A percentile compares a stretch with the other conserved stretches of the same genome.
phyloP scores from a whole-genome alignment of 495 filamentous ascomycete species.

The Penicillium dipodomyicola region DNA sequence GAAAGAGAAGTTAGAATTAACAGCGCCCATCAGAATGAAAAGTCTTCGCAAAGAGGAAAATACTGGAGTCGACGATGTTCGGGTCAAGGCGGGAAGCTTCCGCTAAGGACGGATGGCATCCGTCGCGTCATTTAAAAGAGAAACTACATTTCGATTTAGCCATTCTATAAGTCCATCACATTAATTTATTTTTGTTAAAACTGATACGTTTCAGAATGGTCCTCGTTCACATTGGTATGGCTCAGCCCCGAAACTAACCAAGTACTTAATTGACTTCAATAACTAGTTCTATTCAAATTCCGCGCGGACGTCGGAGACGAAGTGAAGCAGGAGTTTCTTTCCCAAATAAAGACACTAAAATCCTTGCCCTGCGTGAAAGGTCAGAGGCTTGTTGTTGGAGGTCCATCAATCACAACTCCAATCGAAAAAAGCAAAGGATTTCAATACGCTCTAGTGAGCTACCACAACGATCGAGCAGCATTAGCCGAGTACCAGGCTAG shows the following conservation, averaged over 20 bases:
- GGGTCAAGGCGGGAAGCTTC: slow-evolving; percentile 7
- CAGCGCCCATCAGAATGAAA: not conserved
- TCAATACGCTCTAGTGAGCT: slow-evolving; percentile 46
- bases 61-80: not conserved
- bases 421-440: slow-evolving; percentile 48
- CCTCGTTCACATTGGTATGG: slow-evolving; percentile 36
- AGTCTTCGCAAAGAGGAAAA: not conserved
- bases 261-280: not conserved
- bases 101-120: slow-evolving; percentile 13
- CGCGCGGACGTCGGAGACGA: slow-evolving; percentile 29
- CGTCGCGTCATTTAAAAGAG: slow-evolving; percentile 4
- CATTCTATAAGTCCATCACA: not conserved
- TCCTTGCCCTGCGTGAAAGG: slow-evolving; percentile 39
- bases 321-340: slow-evolving; percentile 40
- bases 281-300: slow-evolving; percentile 53
- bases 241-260: not conserved
- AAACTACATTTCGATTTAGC: not conserved
- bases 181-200: not conserved
- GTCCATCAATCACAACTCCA: slow-evolving; percentile 46
- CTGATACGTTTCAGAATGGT: slow-evolving; percentile 27
- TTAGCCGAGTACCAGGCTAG: slow-evolving; percentile 49
- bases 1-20: not conserved
- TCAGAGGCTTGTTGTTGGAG: slow-evolving; percentile 43
- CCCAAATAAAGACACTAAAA: slow-evolving; percentile 44
- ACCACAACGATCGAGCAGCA: slow-evolving; percentile 40